Evolutionary conservation across 2,329 filamentous ascomycete genomes (phyloP), one percentile per base, ranked within the genome.

Genomic region (Thielaviopsis ethacetica): DNA sequence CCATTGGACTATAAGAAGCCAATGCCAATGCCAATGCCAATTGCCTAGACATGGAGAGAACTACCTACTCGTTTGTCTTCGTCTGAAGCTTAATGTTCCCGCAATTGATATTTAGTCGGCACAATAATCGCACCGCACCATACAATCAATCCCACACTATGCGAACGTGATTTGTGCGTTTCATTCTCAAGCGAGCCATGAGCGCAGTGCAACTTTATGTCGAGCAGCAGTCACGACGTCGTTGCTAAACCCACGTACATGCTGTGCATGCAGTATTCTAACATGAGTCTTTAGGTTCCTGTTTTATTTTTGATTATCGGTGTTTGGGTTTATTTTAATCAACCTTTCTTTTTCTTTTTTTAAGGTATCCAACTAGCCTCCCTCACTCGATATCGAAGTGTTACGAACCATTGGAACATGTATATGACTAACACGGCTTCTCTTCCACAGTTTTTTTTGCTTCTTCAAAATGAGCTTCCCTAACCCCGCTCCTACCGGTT

Each of bases 381-480:
- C n/a, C 26, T 26, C 22, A 17, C 41, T 17, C 38, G 12, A 1
- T 24, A 17, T 4, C 38, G 6, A 44, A 5, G 17, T n/a, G 19
- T 30, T 6, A 34, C 7, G 3, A 34, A 9, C n/a, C n/a, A 6
- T 2, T 41, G 30, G 41, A 27, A 47, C n/a, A n/a, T n/a, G n/a
- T 6, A 17, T 27, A 41, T 34, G 21, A 19, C 38, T 44, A n/a
- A 54, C 26, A 21, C 38, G 49, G 41, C 41, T 50, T 49, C 41
- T 24, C 5, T 1, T 24, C 3, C 13, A 27, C 47, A 56, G 54
- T 56, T 56, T 56, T 44, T 30, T 56, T 56, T 56, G 54, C 41
- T 49, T 59, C 57, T 56, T 56, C 57, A 63, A 52, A 50, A 63
- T 63, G 62, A 62, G 61, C 52, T 63, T 62, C 59, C 62, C 62